phyloP scores from a whole-genome alignment of 805 yeast genomes.

The Barnettozyma siamensis region DNA sequence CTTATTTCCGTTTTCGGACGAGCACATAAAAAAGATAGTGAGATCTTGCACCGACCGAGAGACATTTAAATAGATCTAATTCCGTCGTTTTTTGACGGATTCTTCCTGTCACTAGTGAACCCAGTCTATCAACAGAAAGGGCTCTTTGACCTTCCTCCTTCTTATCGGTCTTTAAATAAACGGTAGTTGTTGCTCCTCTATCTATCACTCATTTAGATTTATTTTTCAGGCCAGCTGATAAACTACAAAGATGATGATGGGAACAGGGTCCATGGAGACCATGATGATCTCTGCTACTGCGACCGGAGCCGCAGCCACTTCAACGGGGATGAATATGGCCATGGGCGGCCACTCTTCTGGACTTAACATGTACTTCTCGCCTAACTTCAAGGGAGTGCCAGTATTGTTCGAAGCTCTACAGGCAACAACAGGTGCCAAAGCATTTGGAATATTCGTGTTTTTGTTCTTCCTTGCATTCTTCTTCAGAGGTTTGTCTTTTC shows the following conservation, averaged over 20 bases:
- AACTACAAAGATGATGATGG: slow-evolving; percentile 24
- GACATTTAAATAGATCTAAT: background rate
- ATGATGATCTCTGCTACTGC: slow-evolving; percentile 15
- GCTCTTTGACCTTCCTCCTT: no score
- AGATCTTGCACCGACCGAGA: no score
- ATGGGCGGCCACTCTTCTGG: slow-evolving; percentile 7
- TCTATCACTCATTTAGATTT: no score
- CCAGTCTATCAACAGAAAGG: no score
- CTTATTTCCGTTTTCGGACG: slow-evolving; percentile 10
- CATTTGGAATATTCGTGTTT: slow-evolving; percentile 67
- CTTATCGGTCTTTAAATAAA: no score
- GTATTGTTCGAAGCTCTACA: slow-evolving; percentile 51
- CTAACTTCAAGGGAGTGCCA: slow-evolving; percentile 47
- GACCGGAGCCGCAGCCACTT: slow-evolving; percentile 8
- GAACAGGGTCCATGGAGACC: slow-evolving; percentile 19
- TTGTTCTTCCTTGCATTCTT: slow-evolving; percentile 54
- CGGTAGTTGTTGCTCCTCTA: no score
- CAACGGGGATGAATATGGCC: slow-evolving; percentile 17
- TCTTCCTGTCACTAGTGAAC: no score
- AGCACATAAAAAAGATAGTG: slow-evolving; percentile 7
- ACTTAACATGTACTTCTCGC: slow-evolving; percentile 58
- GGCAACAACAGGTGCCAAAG: slow-evolving; percentile 53
- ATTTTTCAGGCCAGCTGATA: no score
- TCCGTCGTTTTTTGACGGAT: no score
- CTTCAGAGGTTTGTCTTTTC: slow-evolving; percentile 53